These are phyloP conservation scores for Agaricus bisporus DNA, from an alignment of 768 basidiomycete genomes.

Conservation along the genomic window DNA sequence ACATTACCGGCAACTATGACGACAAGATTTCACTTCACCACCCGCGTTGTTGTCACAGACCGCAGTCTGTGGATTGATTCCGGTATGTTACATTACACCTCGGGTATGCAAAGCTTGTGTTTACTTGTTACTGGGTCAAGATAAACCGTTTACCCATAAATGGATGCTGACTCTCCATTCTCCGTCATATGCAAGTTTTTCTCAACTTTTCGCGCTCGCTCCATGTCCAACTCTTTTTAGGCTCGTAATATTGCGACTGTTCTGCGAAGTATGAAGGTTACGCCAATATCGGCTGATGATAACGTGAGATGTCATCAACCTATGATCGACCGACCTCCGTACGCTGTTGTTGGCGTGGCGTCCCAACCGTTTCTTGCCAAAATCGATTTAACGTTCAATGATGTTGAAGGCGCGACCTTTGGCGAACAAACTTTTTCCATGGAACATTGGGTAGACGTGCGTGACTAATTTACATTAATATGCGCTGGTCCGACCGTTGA, in stretches of 20 bases:
- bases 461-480: slow-evolving; percentile 10
- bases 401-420: slow-evolving; percentile 13
- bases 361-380: slow-evolving; percentile 39
- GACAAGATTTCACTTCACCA: slow-evolving; percentile 44
- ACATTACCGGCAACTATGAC: not conserved
- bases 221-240: not conserved
- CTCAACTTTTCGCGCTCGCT: not conserved
- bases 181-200: slow-evolving; percentile 40
- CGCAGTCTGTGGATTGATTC: slow-evolving; percentile 40
- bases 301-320: slow-evolving; percentile 12
- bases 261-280: slow-evolving; percentile 41
- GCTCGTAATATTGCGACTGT: slow-evolving; percentile 21
- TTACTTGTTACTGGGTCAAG: slow-evolving; percentile 18
- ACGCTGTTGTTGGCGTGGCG: slow-evolving; percentile 36
- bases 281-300: slow-evolving; percentile 18
- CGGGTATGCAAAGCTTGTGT: not conserved
- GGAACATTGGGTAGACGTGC: slow-evolving; percentile 53
- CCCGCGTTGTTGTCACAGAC: slow-evolving; percentile 42
- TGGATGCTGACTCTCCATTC: slow-evolving; percentile 53
- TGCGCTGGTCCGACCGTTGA: not conserved
- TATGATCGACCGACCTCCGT: slow-evolving; percentile 32
- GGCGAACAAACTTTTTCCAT: slow-evolving; percentile 24
- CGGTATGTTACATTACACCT: slow-evolving; percentile 22
- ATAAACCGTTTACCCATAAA: slow-evolving; percentile 33
- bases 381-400: slow-evolving; percentile 39